Base-by-base conservation (phyloP, 2,329 filamentous ascomycete species). In the Xylariaceae sp. region DNA sequence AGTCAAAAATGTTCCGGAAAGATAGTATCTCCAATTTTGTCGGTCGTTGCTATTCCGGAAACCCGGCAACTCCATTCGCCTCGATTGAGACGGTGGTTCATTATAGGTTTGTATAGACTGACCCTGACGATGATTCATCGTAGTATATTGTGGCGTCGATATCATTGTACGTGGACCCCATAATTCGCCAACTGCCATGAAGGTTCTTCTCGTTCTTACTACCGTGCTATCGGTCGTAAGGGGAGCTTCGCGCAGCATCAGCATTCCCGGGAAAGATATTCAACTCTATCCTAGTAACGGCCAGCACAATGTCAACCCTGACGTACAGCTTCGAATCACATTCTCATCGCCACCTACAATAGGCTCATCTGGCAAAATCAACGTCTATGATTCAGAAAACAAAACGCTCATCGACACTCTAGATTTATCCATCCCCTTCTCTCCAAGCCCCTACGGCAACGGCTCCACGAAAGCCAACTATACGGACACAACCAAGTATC, bases 401-500 rank as follows among this genome's bases (percentile, higher is more conserved):
- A 51, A 44, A 2, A 60, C 15, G 11, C 60, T 62, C 10, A 45
- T 62, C 10, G 55, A 60, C 42, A 55, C 58, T 2, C 35, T 62
- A 39, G 58, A 62, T 35, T 57, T 62, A 17, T 60, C 60, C 3
- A 47, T 62, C 8, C 60, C 60, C 2, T 60, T 58, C 49, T 62
- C 60, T 7, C 60, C 60, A 9, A 60, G 58, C 23, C 60, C 55
- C 4, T 62, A 60, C 11, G 60, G 55, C 7, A 62, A 62, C 18
- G 60, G 60, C 0, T 62, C 60, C 7, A 60, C 58, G 10, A 55
- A 54, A 30, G 60, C 58, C 34, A 60, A 62, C 18, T 58, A 56
- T 44, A 60, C 57, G 2, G 60, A 62, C 47, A 62, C 58, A 11
- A 62, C 58, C 2, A 60, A 62, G 52, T 62, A 62, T 34, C 60